These are phyloP conservation scores for Pythium dissotocum DNA, from an alignment of 352 stramenopile genomes.

Conservation along the genomic window DNA sequence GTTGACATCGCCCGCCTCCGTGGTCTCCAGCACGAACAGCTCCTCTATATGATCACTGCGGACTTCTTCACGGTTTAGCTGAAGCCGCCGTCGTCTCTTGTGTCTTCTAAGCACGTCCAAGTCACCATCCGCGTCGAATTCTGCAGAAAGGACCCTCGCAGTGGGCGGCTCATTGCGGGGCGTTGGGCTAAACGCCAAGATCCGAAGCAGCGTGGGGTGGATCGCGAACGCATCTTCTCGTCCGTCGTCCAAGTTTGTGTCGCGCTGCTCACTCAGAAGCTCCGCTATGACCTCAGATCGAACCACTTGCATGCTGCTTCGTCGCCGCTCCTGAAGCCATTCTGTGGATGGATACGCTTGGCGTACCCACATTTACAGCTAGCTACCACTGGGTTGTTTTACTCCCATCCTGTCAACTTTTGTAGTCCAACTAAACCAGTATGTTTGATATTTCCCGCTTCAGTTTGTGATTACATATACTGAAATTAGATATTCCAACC, in stretches of 20 bases:
- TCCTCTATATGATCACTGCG: not conserved
- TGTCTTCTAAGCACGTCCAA: slow-evolving; percentile 16
- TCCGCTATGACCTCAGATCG: slow-evolving; percentile 21
- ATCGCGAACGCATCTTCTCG: not conserved
- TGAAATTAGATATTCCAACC: not conserved
- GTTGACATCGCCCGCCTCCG: not conserved
- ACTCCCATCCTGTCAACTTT: not conserved
- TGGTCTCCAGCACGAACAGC: slow-evolving; percentile 16
- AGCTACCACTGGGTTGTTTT: not conserved
- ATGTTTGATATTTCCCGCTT: not conserved
- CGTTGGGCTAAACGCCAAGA: not conserved
- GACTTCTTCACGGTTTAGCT: not conserved
- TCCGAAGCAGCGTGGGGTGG: not conserved
- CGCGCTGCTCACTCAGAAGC: slow-evolving; percentile 1
- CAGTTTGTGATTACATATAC: no score
- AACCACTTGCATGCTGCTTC: slow-evolving; percentile 10
- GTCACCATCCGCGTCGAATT: slow-evolving; percentile 23
- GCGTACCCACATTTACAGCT: not conserved
- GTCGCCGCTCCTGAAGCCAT: not conserved
- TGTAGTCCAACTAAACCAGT: not conserved
- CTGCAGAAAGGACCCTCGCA: not conserved
- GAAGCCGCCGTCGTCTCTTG: not conserved
- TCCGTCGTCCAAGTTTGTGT: not conserved
- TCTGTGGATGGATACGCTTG: not conserved
- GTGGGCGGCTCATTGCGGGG: not conserved